These are phyloP conservation scores for Fusarium haematococcum DNA, from an alignment of 2,329 filamentous ascomycete species.

Conservation along the genomic window DNA sequence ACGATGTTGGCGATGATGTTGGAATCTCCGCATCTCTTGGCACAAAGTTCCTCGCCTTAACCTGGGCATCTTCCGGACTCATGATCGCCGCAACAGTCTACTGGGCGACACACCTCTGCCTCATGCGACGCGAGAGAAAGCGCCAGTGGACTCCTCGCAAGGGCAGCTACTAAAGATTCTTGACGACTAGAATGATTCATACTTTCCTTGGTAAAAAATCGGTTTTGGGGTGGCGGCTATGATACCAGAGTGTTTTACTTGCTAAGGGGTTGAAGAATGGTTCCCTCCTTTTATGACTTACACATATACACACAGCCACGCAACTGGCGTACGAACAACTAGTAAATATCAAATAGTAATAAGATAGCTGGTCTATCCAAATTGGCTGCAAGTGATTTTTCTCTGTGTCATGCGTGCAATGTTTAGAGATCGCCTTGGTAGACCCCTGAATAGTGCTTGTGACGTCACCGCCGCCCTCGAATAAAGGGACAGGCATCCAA, in stretches of 20 bases:
- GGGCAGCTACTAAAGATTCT: conserved; percentile 41
- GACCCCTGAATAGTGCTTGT: not conserved
- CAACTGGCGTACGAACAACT: conserved; percentile 11
- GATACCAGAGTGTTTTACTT: conserved; percentile 35
- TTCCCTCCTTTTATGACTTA: not conserved
- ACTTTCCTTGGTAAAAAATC: conserved; percentile 12
- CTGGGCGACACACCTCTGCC: conserved; percentile 54
- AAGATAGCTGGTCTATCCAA: conserved; percentile 36
- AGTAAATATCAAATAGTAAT: conserved; percentile 30
- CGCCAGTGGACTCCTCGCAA: conserved; percentile 44
- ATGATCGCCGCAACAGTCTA: conserved; percentile 56
- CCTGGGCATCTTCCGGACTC: conserved; percentile 61
- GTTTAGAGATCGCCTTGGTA: not conserved
- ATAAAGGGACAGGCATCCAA: not conserved
- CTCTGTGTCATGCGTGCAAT: not conserved
- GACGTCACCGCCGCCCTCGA: conserved; percentile 16
- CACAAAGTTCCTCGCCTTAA: conserved; percentile 57
- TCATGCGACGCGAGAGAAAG: conserved; percentile 45
- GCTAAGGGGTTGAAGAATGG: conserved; percentile 15
- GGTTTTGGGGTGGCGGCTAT: conserved; percentile 16
- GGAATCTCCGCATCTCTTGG: conserved; percentile 59
- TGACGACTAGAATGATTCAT: conserved; percentile 26
- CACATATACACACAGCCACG: conserved; percentile 1
- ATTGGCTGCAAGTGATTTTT: not conserved
- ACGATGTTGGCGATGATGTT: conserved; percentile 56